These are phyloP conservation scores for Lentinula sp. DNA, from an alignment of 768 basidiomycete genomes.

Conservation along the genomic window DNA sequence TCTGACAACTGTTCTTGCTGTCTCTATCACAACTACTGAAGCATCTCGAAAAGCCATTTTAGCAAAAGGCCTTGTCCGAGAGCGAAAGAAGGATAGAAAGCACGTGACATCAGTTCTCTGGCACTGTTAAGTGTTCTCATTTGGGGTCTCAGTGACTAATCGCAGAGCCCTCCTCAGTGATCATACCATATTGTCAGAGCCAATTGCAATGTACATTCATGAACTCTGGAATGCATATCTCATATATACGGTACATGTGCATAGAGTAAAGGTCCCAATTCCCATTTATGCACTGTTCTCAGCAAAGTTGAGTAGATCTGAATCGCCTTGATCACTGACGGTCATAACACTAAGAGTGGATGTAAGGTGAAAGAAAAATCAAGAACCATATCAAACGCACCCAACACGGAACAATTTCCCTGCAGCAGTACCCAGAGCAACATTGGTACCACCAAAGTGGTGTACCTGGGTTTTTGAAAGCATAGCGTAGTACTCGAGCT, in stretches of 20 bases:
- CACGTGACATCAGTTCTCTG: background rate
- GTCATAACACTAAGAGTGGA: slow-evolving; percentile 79
- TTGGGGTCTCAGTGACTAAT: too few species aligned
- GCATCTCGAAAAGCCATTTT: slow-evolving; percentile 74
- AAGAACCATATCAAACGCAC: slow-evolving; percentile 29
- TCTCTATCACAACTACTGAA: slow-evolving; percentile 77
- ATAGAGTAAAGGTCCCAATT: background rate
- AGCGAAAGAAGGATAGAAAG: background rate
- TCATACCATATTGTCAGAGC: too few species aligned
- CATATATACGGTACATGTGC: background rate
- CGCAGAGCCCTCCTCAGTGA: too few species aligned
- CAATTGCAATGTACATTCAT: too few species aligned
- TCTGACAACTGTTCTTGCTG: slow-evolving; percentile 59
- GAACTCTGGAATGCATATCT: background rate
- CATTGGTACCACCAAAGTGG: slow-evolving; percentile 96
- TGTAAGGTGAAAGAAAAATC: background rate
- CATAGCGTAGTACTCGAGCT: slow-evolving; percentile 99
- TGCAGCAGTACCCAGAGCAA: slow-evolving; percentile 96
- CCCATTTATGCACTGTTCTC: slow-evolving; percentile 47
- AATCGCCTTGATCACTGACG: slow-evolving; percentile 92
- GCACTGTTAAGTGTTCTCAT: too few species aligned
- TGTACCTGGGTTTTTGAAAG: slow-evolving; percentile 98
- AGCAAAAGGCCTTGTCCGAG: background rate
- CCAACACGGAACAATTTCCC: slow-evolving; percentile 99
- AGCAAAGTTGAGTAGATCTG: slow-evolving; percentile 85